phyloP scores from a whole-genome alignment of 805 yeast genomes.

The Citeromyces matritensis region DNA sequence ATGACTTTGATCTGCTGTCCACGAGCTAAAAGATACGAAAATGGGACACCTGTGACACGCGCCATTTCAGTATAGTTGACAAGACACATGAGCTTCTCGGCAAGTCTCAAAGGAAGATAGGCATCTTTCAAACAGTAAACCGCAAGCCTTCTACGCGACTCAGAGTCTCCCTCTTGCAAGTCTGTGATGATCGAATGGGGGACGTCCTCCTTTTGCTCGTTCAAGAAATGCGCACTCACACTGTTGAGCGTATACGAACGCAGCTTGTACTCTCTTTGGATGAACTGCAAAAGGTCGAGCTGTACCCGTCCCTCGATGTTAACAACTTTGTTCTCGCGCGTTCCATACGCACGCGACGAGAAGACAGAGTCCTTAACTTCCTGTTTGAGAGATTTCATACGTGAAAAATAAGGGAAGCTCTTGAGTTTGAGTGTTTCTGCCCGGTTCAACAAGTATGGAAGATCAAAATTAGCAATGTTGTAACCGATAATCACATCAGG shows the following conservation, averaged over 20 bases:
- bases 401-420: conserved; percentile 77
- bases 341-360: conserved; percentile 92
- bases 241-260: conserved; percentile 92
- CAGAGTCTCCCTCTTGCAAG: conserved; percentile 81
- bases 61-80: conserved; percentile 99
- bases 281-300: conserved; percentile 79
- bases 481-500: conserved; percentile 97
- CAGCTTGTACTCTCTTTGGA: conserved; percentile 88
- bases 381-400: conserved; percentile 53
- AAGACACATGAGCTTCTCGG: conserved; percentile 90
- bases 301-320: conserved; percentile 96
- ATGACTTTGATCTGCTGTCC: conserved; percentile 98
- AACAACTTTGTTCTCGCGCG: conserved; percentile 80
- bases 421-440: conserved; percentile 55
- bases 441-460: conserved; percentile 83
- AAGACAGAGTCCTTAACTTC: conserved; percentile 72
- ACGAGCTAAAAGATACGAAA: conserved; percentile 72
- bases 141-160: conserved; percentile 88
- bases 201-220: conserved; percentile 96
- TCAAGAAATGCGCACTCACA: conserved; percentile 84
- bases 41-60: conserved; percentile 97
- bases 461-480: conserved; percentile 86
- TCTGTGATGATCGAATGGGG: conserved; percentile 95
- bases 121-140: conserved; percentile 97
- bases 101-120: conserved; percentile 70